Base-by-base conservation (phyloP, 495 filamentous ascomycete genomes). In the Cercophora newfieldiana region DNA sequence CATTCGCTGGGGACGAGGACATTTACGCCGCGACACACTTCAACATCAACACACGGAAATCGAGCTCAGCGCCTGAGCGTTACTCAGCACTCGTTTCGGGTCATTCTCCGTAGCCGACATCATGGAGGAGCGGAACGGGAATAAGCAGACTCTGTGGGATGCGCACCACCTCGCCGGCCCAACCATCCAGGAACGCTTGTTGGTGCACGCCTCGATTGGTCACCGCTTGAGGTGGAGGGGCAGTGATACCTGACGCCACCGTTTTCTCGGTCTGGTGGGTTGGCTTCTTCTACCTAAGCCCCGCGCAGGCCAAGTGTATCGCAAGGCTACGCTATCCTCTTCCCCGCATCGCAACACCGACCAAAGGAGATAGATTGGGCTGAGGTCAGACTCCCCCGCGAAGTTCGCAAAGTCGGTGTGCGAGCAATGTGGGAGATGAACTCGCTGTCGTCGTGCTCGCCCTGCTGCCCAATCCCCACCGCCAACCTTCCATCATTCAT, bases 41-140 rank as follows among this genome's bases (percentile, higher is more conserved):
- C 22, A n/a, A 18, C 22, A 57, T 57, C 54, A 19, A 10, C 10
- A 53, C 7, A 10, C 19, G 7, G 50, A 53, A 7, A 2, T 7
- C n/a, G 50, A 7, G 10, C 47, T n/a, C 28, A 2, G 21, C 21
- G 31, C 19, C 3, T 26, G 16, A 58, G 18, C 26, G 49, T 59
- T 59, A 66, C 57, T 66, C 63, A 66, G 33, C 63, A 37, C 44
- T 25, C 26, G 3, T 29, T 54, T 18, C n/a, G 16, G 21, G 3
- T 19, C 30, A n/a, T 24, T 16, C n/a, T 21, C 47, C 21, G 44
- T 29, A 26, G 61, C 62, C 63, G 61, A 67, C 53, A 61, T 69
- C 53, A 61, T 69, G 69, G 69, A 65, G 69, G 66, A 66, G 66
- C 69, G 66, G 65, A 65, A 66, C 69, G 69, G 69, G 64, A 68